Conservation (phyloP, 352 stramenopile species). For the Aphanomyces invadans region DNA sequence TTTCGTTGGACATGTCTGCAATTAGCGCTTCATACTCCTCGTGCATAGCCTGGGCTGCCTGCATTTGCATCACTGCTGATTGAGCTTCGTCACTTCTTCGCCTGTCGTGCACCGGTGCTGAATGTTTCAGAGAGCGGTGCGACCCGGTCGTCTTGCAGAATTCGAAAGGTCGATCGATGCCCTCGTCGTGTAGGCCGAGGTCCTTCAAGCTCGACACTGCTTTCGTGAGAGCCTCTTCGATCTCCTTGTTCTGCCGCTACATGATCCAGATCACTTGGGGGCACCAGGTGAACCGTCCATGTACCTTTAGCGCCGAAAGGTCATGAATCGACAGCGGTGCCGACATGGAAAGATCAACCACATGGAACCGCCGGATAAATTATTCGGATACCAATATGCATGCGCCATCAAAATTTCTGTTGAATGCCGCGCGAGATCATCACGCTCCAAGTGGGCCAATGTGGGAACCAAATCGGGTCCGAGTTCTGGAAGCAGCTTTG, state of each 20-base stretch:
- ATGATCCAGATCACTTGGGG: background rate
- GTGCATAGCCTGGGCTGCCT: background rate
- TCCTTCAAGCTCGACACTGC: slow-evolving; percentile 19
- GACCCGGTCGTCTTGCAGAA: background rate
- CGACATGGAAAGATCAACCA: background rate
- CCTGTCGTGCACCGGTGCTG: background rate
- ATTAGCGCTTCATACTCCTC: slow-evolving; percentile 13
- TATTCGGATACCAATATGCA: too few species aligned
- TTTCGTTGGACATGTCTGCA: background rate
- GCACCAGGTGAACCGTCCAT: background rate
- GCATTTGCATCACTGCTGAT: background rate
- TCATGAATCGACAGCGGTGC: background rate
- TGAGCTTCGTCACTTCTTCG: background rate
- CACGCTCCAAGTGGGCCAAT: slow-evolving; percentile 98
- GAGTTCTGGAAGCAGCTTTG: slow-evolving; percentile 99
- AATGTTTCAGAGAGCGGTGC: background rate
- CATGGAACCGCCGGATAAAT: background rate
- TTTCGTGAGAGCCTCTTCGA: background rate
- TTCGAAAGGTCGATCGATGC: background rate
- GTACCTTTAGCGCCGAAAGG: slow-evolving; percentile 9
- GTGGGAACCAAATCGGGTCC: slow-evolving; percentile 99
- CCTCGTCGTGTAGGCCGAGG: background rate
- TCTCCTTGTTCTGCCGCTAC: slow-evolving; percentile 14
- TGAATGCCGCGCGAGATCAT: slow-evolving; percentile 99
- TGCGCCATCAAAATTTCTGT: too few species aligned